Conservation (phyloP, 768 basidiomycete species). For the Boletus sp. region DNA sequence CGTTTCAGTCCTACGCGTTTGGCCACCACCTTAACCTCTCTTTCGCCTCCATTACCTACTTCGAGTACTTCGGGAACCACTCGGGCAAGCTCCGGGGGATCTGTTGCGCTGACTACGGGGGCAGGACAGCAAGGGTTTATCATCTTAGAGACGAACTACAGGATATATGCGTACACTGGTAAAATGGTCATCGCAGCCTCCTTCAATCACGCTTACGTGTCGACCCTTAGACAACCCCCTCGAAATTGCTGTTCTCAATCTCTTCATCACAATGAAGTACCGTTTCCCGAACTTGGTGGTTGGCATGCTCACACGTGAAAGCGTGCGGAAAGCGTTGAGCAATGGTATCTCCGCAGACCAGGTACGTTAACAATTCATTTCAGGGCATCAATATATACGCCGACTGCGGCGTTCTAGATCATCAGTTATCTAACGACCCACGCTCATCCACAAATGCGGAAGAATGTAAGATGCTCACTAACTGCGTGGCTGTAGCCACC, state of each 20-base stretch:
- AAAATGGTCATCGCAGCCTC: slow-evolving; percentile 13
- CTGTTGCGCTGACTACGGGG: slow-evolving; percentile 40
- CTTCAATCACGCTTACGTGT: slow-evolving; percentile 16
- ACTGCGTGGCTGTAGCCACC: slow-evolving; percentile 1
- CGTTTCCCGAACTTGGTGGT: slow-evolving; percentile 98
- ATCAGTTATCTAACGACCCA: slow-evolving; percentile 92
- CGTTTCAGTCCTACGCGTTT: slow-evolving; percentile 93
- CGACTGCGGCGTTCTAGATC: slow-evolving; percentile 53
- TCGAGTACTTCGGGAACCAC: slow-evolving; percentile 32
- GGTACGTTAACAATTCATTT: slow-evolving; percentile 43
- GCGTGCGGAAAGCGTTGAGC: slow-evolving; percentile 87
- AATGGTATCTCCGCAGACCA: slow-evolving; percentile 98
- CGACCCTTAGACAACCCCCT: slow-evolving; percentile 76
- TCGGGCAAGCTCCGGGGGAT: slow-evolving; percentile 12
- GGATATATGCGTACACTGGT: slow-evolving; percentile 98
- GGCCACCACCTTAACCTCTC: slow-evolving; percentile 91
- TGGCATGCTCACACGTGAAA: slow-evolving; percentile 91
- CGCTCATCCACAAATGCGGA: slow-evolving; percentile 98
- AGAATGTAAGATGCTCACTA: slow-evolving; percentile 56
- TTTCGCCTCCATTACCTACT: slow-evolving; percentile 74
- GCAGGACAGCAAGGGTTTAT: slow-evolving; percentile 84
- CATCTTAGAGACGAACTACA: slow-evolving; percentile 97
- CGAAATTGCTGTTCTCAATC: slow-evolving; percentile 91
- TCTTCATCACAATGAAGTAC: slow-evolving; percentile 89
- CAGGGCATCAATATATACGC: slow-evolving; percentile 8